Percentiles rank a stretch among this genome's conserved stretches.
Evolutionary conservation across 75 land plant genomes (phyloP).

Genomic region (Azolla pinnata): DNA sequence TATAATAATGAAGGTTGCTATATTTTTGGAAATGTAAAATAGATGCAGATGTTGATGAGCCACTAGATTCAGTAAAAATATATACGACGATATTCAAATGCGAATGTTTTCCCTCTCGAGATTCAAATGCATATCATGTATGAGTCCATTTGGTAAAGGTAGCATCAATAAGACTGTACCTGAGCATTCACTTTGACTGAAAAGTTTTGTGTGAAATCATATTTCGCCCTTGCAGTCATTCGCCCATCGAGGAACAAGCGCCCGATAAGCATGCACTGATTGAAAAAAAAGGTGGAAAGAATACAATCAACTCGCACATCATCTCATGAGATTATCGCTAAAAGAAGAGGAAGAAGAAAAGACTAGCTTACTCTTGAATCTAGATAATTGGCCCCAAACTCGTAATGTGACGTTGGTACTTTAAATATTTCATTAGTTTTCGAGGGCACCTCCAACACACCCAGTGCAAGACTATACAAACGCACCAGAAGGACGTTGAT

Average conservation of each 20-base stretch:
- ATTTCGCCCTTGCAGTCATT: conserved; percentile 75
- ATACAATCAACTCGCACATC: no score
- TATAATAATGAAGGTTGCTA: no score
- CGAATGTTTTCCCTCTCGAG: neutral
- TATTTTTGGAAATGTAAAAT: no score
- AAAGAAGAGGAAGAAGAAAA: no score
- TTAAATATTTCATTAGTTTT: conserved; percentile 75
- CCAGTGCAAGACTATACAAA: conserved; percentile 72
- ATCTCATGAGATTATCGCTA: no score
- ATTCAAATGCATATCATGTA: neutral
- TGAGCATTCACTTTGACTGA: conserved; percentile 86
- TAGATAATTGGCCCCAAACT: conserved; percentile 93
- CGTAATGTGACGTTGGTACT: conserved; percentile 86
- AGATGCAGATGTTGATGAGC: no score
- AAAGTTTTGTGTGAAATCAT: conserved; percentile 75
- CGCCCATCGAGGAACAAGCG: conserved; percentile 89
- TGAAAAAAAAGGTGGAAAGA: conserved; percentile 7
- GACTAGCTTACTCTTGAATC: conserved; percentile 53
- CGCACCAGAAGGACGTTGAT: neutral
- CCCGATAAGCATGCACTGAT: conserved; percentile 87
- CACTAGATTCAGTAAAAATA: no score
- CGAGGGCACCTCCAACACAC: conserved; percentile 68
- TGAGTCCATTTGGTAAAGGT: conserved; percentile 3
- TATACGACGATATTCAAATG: no score
- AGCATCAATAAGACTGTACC: conserved; percentile 23